Conservation (phyloP, 257 asterid genomes). For the Petrea volubilis region DNA sequence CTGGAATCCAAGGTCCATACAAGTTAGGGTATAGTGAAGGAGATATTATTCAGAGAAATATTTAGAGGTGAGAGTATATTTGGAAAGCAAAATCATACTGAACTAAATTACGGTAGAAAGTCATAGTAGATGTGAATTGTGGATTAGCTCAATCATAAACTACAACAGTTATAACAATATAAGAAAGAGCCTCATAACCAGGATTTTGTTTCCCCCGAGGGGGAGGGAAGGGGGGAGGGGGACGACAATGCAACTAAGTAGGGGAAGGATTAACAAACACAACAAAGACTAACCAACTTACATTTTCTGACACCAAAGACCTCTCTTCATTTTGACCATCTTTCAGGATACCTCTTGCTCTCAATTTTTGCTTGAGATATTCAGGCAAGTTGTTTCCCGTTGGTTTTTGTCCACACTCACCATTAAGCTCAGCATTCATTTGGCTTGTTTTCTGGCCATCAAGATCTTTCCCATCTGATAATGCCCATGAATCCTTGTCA, state of each 20-base stretch:
- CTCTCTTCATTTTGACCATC: constrained; percentile 40
- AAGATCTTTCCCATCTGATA: constrained; percentile 36
- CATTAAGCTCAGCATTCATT: constrained; percentile 37
- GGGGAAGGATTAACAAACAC: neutral
- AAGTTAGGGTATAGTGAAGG: constrained; percentile 7
- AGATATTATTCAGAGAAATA: neutral
- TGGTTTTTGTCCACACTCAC: constrained; percentile 48
- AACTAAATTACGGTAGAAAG: neutral
- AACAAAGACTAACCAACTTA: constrained; percentile 34
- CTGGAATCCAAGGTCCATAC: constrained; percentile 43
- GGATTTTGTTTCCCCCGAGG: constrained; percentile 13
- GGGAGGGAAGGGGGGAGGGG: too few species aligned
- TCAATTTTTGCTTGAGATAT: constrained; percentile 86
- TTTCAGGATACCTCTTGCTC: constrained; percentile 90
- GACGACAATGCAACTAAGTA: constrained; percentile 1
- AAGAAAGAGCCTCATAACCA: constrained; percentile 8
- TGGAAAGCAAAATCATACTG: neutral
- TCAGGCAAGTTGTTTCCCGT: constrained; percentile 69
- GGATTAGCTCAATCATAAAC: neutral
- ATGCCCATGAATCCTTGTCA: constrained; percentile 20
- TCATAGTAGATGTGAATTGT: neutral
- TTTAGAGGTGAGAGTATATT: neutral
- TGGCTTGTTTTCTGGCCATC: constrained; percentile 41
- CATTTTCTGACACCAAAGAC: constrained; percentile 38
- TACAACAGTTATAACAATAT: neutral